Percentiles rank a stretch among this genome's conserved stretches.
These are phyloP conservation scores for Umbellularia californica DNA, from an alignment of 164 flowering plant species.

Conservation along the genomic window DNA sequence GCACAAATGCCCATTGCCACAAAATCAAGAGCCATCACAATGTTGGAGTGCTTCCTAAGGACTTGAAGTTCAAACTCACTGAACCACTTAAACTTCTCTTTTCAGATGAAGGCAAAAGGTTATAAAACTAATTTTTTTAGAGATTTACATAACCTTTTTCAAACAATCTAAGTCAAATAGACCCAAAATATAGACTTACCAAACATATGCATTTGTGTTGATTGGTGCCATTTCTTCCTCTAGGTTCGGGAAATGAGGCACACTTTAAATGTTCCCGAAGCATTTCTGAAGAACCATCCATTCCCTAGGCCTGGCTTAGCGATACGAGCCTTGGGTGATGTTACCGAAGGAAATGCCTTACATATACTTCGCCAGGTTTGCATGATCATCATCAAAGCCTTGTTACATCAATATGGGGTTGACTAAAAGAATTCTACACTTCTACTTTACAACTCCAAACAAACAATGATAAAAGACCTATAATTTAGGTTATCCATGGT, in stretches of 20 bases:
- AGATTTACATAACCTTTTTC: too few species aligned
- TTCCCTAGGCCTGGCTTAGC: slow-evolving; percentile 99
- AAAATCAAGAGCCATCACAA: slow-evolving; percentile 99
- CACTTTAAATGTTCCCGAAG: slow-evolving; percentile 70
- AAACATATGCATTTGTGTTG: too few species aligned
- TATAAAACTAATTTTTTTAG: too few species aligned
- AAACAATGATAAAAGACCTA: too few species aligned
- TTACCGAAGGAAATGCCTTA: slow-evolving; percentile 75
- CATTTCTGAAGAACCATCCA: slow-evolving; percentile 91
- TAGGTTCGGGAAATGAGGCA: slow-evolving; percentile 81
- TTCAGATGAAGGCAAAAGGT: slow-evolving; percentile 37
- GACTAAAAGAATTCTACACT: too few species aligned
- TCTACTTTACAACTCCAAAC: too few species aligned
- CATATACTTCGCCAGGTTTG: slow-evolving; percentile 80
- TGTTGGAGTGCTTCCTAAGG: slow-evolving; percentile 98
- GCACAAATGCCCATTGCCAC: slow-evolving; percentile 75
- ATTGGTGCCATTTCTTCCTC: too few species aligned
- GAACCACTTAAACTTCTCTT: slow-evolving; percentile 96
- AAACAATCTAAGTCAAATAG: too few species aligned
- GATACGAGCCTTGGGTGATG: slow-evolving; percentile 87
- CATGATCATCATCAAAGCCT: too few species aligned
- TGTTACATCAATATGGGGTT: too few species aligned
- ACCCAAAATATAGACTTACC: too few species aligned
- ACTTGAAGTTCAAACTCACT: slow-evolving; percentile 94
- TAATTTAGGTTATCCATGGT: too few species aligned